Evolutionary conservation across 2,329 filamentous ascomycete species (phyloP).

Genomic region (Fulvia fulva): DNA sequence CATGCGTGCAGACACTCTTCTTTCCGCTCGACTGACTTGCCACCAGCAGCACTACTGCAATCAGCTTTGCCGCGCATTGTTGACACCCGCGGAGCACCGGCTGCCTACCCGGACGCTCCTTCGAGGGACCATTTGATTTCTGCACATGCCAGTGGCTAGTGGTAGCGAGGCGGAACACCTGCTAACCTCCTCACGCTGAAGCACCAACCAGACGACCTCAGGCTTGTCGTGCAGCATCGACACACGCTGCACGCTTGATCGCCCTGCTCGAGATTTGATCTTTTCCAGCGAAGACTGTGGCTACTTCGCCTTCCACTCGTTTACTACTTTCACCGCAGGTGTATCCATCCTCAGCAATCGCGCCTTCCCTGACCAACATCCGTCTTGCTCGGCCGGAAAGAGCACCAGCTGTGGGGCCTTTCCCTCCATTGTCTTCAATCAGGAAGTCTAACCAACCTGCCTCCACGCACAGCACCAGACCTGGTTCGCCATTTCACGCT

Average conservation of each 20-base stretch:
- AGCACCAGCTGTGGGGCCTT: conserved; percentile 16
- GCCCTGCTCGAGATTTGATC: not conserved
- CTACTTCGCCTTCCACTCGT: not conserved
- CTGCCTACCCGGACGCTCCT: conserved; percentile 5
- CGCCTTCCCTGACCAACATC: not conserved
- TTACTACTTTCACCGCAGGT: not conserved
- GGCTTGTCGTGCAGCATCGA: conserved; percentile 10
- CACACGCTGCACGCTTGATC: not conserved
- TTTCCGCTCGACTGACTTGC: not conserved
- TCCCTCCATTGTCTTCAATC: conserved; percentile 14
- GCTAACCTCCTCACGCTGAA: conserved; percentile 16
- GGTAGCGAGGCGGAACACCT: conserved; percentile 22
- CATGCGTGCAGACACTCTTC: conserved; percentile 2
- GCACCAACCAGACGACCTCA: conserved; percentile 18
- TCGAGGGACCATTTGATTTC: conserved; percentile 6
- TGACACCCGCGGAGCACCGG: conserved; percentile 11
- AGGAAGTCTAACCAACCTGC: not conserved
- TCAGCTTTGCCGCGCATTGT: not conserved
- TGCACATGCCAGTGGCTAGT: conserved; percentile 12
- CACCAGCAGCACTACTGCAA: not conserved
- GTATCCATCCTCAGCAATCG: not conserved
- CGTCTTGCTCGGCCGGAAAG: not conserved
- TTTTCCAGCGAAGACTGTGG: not conserved
- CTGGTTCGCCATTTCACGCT: conserved; percentile 14
- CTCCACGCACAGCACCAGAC: conserved; percentile 2